Base-by-base conservation (phyloP, 2,329 filamentous ascomycete genomes). In the Stemphylium beticola region DNA sequence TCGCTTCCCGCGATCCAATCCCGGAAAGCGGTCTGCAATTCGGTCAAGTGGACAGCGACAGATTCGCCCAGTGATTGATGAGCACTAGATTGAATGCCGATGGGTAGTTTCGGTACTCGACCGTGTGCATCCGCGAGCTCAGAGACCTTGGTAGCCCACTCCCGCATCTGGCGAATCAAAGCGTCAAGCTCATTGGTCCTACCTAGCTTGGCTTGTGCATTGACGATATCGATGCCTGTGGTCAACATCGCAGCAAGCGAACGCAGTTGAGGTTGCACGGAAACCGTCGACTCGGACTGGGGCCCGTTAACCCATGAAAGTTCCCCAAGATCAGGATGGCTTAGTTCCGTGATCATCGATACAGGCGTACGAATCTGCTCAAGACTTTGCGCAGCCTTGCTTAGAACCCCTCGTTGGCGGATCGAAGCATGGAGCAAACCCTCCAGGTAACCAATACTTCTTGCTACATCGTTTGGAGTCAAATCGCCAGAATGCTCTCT, bases 391-490 rank as follows among this genome's bases (percentile, higher is more conserved):
- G 57, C 50, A 37, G 70, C 65, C 29, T 60, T 68, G 47, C 60
- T 74, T 61, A 37, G 79, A 5, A 77, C 74, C 41, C 73, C 74
- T 54, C 88, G 82, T 71, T 93, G 90, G 3, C 78, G 76, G 11
- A 91, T 69, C 1, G 85, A 73, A n/a, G 86, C 77, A 55, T 88
- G 82, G 26, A 98, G 79, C 55, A 97, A 82, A 22, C 93, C 92
- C 72, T 99, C 95, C n/a, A 97, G 79, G 61, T 91, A 91, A 0
- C 92, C 92, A 43, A 90, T 83, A 71, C 92, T 93, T 68, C 93
- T 85, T 37, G 84, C 83, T 7, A 95, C 84, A 65, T 97, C 92
- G 8, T 91, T 88, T 37, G 87, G 83, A 39, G 89, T 96, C 34
- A 99, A 78, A 61, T 99, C 96, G 33, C 91, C 88, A 0, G 90